phyloP scores from a whole-genome alignment of 2,329 filamentous ascomycete genomes.

The Verticillium zaregamsianum region DNA sequence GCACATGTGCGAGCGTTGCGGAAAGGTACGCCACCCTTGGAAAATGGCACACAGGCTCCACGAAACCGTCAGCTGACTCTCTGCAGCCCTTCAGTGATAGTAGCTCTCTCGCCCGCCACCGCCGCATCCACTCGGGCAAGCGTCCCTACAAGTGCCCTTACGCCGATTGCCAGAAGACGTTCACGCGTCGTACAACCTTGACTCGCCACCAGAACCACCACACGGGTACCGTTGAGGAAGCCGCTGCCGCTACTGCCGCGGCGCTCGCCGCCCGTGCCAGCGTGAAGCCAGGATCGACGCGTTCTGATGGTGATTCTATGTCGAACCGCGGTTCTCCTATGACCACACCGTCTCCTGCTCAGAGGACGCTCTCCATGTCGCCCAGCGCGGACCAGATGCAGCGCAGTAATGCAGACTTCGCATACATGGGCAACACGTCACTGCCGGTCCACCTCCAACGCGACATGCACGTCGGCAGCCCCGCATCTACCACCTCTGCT shows the following conservation, averaged over 20 bases:
- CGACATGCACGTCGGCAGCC: conserved; percentile 68
- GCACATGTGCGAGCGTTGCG: conserved; percentile 94
- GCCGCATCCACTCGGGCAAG: conserved; percentile 92
- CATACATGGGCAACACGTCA: conserved; percentile 73
- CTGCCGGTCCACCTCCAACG: conserved; percentile 78
- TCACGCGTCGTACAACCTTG: conserved; percentile 89
- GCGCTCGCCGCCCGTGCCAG: conserved; percentile 60
- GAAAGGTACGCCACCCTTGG: conserved; percentile 62
- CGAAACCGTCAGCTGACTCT: conserved; percentile 16
- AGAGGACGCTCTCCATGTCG: conserved; percentile 74
- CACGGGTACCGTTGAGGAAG: conserved; percentile 91
- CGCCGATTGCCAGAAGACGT: conserved; percentile 96
- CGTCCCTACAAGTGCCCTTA: conserved; percentile 97
- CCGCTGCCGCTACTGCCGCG: conserved; percentile 81
- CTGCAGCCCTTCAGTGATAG: conserved; percentile 89
- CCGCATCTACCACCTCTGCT: conserved; percentile 62
- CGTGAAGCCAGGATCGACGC: conserved; percentile 41
- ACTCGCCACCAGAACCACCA: conserved; percentile 96
- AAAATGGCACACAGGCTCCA: conserved; percentile 6
- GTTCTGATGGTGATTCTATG: conserved; percentile 67
- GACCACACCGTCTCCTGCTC: conserved; percentile 79
- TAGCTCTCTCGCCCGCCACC: conserved; percentile 87
- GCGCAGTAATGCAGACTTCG: conserved; percentile 60
- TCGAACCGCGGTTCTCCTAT: conserved; percentile 70
- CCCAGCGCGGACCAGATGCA: conserved; percentile 68